Conservation (phyloP, 1,139 yeast genomes). For the Yamadazyma blattariae region DNA sequence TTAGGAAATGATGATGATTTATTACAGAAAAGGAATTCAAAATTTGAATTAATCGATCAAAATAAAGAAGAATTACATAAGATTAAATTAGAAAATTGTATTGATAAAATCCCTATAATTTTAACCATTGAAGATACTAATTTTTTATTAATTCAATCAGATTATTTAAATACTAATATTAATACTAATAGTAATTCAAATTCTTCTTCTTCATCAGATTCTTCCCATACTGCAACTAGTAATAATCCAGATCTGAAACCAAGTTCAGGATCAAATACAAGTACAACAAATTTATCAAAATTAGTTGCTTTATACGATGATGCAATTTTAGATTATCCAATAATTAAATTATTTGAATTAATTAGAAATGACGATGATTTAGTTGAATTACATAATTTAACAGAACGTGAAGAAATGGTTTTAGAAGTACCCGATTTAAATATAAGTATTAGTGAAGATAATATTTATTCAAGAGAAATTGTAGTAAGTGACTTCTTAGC, state of each 20-base stretch:
- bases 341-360: conserved; percentile 25
- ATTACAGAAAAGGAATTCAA: no score
- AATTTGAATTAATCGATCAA: background rate
- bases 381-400: conserved; percentile 23
- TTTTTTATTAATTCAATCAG: conserved; percentile 24
- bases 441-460: conserved; percentile 39
- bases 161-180: no score
- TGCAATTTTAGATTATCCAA: conserved; percentile 15
- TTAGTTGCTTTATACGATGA: conserved; percentile 22
- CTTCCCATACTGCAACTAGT: no score
- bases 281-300: conserved; percentile 9
- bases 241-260: no score
- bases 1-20: no score
- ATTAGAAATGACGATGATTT: conserved; percentile 28
- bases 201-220: no score
- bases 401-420: conserved; percentile 28
- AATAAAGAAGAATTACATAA: conserved; percentile 1
- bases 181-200: no score
- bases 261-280: no score
- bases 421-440: conserved; percentile 32
- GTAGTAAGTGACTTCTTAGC: conserved; percentile 31
- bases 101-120: conserved; percentile 15
- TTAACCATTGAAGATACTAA: conserved; percentile 20
- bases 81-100: background rate
- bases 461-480: conserved; percentile 28